phyloP scores from a whole-genome alignment of 164 flowering plant species.

The Liriodendron chinense region DNA sequence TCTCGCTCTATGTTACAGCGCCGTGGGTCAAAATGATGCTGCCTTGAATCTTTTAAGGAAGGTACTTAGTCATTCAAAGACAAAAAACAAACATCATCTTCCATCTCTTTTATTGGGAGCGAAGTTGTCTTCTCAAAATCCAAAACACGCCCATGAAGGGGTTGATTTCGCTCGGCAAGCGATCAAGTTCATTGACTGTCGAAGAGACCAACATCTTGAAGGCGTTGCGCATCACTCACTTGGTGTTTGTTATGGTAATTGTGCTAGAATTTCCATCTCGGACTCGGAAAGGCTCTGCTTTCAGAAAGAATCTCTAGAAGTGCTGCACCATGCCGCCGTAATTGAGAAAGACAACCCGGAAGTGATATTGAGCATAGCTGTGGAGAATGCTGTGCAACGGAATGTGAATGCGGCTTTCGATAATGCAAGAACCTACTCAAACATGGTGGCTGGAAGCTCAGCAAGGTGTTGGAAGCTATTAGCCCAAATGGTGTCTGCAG shows the following conservation, averaged over 20 bases:
- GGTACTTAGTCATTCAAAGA: conserved; percentile 52
- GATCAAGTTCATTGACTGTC: conserved; percentile 25
- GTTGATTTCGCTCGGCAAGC: conserved; percentile 57
- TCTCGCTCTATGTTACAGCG: conserved; percentile 89
- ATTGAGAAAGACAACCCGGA: conserved; percentile 55
- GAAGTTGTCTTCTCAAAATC: conserved; percentile 58
- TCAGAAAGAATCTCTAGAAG: conserved; percentile 54
- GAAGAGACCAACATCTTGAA: conserved; percentile 38
- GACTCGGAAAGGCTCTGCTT: conserved; percentile 52
- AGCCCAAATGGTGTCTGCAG: conserved; percentile 71
- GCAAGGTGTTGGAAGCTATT: conserved; percentile 72
- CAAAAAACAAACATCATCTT: conserved; percentile 44
- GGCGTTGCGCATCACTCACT: conserved; percentile 59
- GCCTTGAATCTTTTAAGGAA: conserved; percentile 76
- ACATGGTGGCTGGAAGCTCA: conserved; percentile 53
- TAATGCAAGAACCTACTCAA: conserved; percentile 45
- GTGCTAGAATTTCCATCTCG: conserved; percentile 56
- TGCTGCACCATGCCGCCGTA: conserved; percentile 44
- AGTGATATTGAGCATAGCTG: conserved; percentile 45
- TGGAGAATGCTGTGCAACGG: conserved; percentile 81
- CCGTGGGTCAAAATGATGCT: conserved; percentile 63
- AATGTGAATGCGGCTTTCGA: conserved; percentile 65
- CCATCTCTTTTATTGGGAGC: conserved; percentile 75
- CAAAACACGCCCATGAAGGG: conserved; percentile 58
- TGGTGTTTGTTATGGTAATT: conserved; percentile 78